phyloP scores from a whole-genome alignment of 306 rosid genomes.

The Cicer yamashitae region DNA sequence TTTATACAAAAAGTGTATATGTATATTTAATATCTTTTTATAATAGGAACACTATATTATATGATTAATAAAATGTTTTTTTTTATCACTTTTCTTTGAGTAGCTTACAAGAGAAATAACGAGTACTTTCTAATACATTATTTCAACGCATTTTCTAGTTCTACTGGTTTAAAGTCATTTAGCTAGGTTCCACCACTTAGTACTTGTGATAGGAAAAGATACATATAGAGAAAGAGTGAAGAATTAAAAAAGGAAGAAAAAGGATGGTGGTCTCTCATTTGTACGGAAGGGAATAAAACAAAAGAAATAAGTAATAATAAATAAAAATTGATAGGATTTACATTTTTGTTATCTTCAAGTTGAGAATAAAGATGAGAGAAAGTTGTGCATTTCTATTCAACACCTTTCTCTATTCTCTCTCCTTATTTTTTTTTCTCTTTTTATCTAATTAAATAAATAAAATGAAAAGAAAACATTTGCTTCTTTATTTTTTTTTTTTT shows the following conservation, averaged over 20 bases:
- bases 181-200: background rate
- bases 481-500: too few species aligned
- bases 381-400: background rate
- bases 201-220: conserved; percentile 3
- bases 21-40: background rate
- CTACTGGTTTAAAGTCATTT: background rate
- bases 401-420: too few species aligned
- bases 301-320: background rate
- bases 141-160: background rate
- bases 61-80: background rate
- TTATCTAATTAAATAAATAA: too few species aligned
- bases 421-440: too few species aligned
- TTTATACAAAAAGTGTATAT: too few species aligned
- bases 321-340: background rate
- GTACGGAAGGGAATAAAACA: conserved; percentile 5
- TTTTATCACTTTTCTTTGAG: background rate
- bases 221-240: background rate
- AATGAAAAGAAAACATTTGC: too few species aligned
- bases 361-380: background rate
- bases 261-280: background rate
- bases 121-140: background rate
- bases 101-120: background rate
- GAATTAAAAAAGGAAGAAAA: background rate
- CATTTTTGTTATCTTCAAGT: background rate
- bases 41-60: background rate